Evolutionary conservation across 176 grass and related monocot genomes (phyloP).

Genomic region (Aegilops longissima): DNA sequence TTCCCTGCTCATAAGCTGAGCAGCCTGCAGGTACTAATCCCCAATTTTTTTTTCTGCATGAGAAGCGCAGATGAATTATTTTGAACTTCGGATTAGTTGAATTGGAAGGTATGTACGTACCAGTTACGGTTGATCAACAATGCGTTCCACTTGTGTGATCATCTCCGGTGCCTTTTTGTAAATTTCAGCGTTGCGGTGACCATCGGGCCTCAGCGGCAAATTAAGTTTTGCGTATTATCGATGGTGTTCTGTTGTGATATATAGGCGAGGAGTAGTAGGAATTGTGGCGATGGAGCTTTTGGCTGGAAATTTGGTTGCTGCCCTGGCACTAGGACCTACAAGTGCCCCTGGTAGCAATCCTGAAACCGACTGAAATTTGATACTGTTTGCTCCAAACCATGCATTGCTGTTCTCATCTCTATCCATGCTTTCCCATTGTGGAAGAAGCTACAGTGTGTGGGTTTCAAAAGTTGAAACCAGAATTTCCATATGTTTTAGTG

Average conservation of each 20-base stretch:
- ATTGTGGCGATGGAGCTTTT: background rate
- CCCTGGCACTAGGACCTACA: background rate
- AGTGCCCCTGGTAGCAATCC: constrained; percentile 28
- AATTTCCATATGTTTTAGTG: too few species aligned
- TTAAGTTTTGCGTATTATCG: background rate
- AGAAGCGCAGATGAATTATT: too few species aligned
- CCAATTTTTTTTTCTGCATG: too few species aligned
- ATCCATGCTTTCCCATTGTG: background rate
- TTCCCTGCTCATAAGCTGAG: too few species aligned
- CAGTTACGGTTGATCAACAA: too few species aligned
- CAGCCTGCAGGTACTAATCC: too few species aligned
- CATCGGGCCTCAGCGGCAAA: background rate
- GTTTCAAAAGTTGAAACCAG: too few species aligned
- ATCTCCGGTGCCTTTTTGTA: too few species aligned
- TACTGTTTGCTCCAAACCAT: background rate
- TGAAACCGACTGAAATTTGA: background rate
- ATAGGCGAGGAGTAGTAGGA: background rate
- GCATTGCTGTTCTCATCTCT: background rate
- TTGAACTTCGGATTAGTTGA: too few species aligned
- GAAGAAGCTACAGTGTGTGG: background rate
- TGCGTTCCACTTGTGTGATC: too few species aligned
- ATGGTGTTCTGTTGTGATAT: background rate
- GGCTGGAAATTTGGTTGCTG: constrained; percentile 40
- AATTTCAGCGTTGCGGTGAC: too few species aligned
- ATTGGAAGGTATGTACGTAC: too few species aligned